Evolutionary conservation across 176 grass and related monocot genomes (phyloP).

Genomic region (Tillandsia fasciculata): DNA sequence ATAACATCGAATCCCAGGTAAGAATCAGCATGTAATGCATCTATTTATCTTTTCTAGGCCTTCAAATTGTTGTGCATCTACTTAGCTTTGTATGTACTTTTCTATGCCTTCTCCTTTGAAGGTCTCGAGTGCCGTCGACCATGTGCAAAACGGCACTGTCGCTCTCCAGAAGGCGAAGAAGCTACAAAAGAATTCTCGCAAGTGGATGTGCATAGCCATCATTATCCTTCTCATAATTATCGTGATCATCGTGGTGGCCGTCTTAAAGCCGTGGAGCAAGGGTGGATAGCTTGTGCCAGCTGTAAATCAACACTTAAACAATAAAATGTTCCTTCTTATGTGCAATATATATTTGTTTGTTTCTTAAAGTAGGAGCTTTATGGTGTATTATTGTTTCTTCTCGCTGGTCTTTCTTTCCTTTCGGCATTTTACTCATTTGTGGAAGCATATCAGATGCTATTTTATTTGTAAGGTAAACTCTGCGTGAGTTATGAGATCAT

Average conservation of each 20-base stretch:
- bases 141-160: conserved; percentile 37
- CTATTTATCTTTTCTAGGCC: neutral
- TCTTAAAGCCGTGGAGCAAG: conserved; percentile 43
- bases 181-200: conserved; percentile 59
- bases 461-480: conserved; percentile 1
- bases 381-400: conserved; percentile 25
- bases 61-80: neutral
- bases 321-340: conserved; percentile 15
- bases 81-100: neutral
- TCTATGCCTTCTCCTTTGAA: conserved; percentile 23
- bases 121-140: conserved; percentile 44
- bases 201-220: conserved; percentile 62
- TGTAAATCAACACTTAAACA: neutral
- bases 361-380: conserved; percentile 5
- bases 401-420: neutral
- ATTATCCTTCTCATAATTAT: conserved; percentile 49
- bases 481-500: neutral
- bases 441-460: conserved; percentile 10
- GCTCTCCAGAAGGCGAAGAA: conserved; percentile 44
- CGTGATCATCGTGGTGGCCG: conserved; percentile 31
- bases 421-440: conserved; percentile 3
- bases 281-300: neutral
- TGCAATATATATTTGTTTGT: conserved; percentile 33
- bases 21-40: neutral
- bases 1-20: conserved; percentile 75